Percentiles rank a stretch among this genome's conserved stretches.
Conservation (phyloP, 176 grass and related monocot genomes). For the Alopecurus myosuroides region DNA sequence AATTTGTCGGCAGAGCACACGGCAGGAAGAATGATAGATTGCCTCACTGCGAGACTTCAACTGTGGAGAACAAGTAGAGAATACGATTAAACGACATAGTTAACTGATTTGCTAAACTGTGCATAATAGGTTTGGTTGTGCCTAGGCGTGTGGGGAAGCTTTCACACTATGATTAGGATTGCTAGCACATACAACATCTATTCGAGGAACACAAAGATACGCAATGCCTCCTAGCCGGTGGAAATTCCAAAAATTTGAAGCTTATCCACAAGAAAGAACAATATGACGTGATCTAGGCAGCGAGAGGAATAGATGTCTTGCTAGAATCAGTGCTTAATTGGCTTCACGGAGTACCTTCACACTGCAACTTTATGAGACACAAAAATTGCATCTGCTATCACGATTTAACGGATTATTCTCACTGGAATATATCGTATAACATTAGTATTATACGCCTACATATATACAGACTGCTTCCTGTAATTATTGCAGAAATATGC, state of each 20-base stretch:
- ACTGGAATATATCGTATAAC: neutral
- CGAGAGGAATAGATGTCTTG: constrained; percentile 13
- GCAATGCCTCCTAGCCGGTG: neutral
- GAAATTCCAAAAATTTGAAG: neutral
- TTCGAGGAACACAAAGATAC: neutral
- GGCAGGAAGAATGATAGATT: too few species aligned
- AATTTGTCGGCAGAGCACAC: too few species aligned
- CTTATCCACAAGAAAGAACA: constrained; percentile 22
- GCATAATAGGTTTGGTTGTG: too few species aligned
- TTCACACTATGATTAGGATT: neutral
- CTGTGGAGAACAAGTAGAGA: too few species aligned
- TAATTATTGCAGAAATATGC: constrained; percentile 14
- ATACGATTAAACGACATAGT: too few species aligned
- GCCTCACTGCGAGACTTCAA: too few species aligned
- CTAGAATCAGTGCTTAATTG: neutral
- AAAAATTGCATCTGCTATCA: constrained; percentile 5
- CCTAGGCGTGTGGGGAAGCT: too few species aligned
- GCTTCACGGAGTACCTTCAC: neutral
- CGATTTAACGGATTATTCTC: constrained; percentile 15
- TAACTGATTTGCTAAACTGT: too few species aligned
- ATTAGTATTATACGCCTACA: neutral
- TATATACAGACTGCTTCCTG: neutral
- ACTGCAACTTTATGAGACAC: constrained; percentile 1
- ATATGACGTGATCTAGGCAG: constrained; percentile 28
- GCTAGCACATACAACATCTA: neutral